Evolutionary conservation across 441 rosid species (phyloP), one percentile per base, ranked within the genome.

Genomic region (Aleurites moluccanus): DNA sequence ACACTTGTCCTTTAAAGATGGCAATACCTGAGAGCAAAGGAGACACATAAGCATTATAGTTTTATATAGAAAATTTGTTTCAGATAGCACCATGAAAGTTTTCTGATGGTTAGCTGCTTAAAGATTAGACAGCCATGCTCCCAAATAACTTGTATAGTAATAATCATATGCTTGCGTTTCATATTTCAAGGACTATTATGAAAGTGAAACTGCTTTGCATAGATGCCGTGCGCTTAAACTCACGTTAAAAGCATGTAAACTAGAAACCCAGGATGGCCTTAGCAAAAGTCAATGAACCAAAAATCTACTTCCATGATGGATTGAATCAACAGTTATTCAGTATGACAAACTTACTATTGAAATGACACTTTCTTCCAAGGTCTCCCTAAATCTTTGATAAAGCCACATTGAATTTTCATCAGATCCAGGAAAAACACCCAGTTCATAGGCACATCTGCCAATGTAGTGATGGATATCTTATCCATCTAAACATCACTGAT

Each of bases 1-100:
- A 47, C 47, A 64, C 74, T 81, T 82, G 63, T 71, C 28, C 47
- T 10, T 15, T 18, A 69, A 30, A 69, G 49, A 69, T 33, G 63
- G 73, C 20, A 52, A 0, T n/a, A 69, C 73, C 63, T 69, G 73
- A 35, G 18, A 44, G 0, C 28, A 25, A 23, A 44, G 13, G 23
- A 11, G 47, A 33, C 53, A 69, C 14, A 4, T 10, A n/a, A 50
- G 13, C 45, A 52, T 52, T 10, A 52, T 35, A 69, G 21, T 21
- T 38, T 38, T 38, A 38, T 6, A 38, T 38, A 6, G 40, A 38
- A 38, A 38, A 5, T 38, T 38, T 38, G n/a, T 33, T 11, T 42
- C 27, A 5, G 14, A 3, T 4, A 64, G 15, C 62, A 64, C 16
- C 2, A 14, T 10, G 69, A 64, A 21, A 38, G 52, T 64, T 64